Evolutionary conservation across 2,329 filamentous ascomycete species (phyloP).

Genomic region (Zymoseptoria brevis): DNA sequence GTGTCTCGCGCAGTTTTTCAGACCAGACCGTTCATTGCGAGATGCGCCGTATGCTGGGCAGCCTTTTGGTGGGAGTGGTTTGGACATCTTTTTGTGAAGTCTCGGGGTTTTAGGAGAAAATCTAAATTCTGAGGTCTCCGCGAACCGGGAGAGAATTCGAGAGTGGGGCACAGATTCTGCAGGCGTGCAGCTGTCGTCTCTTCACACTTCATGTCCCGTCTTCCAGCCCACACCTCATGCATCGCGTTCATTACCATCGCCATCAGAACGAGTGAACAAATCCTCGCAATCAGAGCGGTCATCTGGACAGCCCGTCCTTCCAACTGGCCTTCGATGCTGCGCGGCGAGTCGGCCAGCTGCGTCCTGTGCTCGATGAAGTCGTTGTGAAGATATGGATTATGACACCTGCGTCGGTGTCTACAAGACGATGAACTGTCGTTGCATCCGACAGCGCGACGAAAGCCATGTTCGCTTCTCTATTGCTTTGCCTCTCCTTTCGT

Average conservation of each 20-base stretch:
- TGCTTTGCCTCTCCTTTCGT: no score
- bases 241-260: background rate
- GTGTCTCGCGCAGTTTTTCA: background rate
- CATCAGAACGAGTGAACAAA: no score
- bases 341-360: no score
- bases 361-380: no score
- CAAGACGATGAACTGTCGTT: no score
- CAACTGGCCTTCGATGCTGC: no score
- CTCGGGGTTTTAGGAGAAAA: background rate
- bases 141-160: background rate
- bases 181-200: background rate
- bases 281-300: no score
- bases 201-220: background rate
- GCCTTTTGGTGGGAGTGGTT: background rate
- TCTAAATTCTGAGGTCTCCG: background rate
- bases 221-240: background rate
- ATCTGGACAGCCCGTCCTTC: no score
- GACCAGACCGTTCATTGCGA: background rate
- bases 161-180: background rate
- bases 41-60: background rate
- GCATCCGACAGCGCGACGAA: no score
- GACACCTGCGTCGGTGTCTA: no score
- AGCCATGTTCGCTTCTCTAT: no score
- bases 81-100: background rate
- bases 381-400: no score